phyloP scores from a whole-genome alignment of 768 basidiomycete genomes.

The Guyanaporus albipodus region DNA sequence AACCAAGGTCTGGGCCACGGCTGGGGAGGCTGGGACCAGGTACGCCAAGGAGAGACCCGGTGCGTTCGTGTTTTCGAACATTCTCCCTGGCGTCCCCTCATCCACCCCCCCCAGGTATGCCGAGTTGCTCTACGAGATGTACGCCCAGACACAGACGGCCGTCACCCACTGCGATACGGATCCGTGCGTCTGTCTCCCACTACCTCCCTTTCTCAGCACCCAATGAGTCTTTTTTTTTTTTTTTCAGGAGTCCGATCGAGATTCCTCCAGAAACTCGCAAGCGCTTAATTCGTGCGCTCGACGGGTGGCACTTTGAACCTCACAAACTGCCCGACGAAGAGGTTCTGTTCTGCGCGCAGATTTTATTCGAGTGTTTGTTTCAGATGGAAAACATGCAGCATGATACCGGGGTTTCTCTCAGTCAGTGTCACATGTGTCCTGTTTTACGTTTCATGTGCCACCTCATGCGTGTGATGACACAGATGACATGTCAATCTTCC shows the following conservation, averaged over 20 bases:
- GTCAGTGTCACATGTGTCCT: slow-evolving; percentile 39
- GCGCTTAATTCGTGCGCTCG: slow-evolving; percentile 63
- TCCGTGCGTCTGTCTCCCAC: slow-evolving; percentile 15
- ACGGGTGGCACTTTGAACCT: slow-evolving; percentile 90
- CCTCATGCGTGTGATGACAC: slow-evolving; percentile 18
- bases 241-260: slow-evolving; percentile 49
- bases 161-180: slow-evolving; percentile 49
- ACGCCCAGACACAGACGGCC: slow-evolving; percentile 68
- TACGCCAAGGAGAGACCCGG: slow-evolving; percentile 45
- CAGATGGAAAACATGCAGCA: slow-evolving; percentile 71
- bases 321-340: slow-evolving; percentile 80
- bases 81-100: slow-evolving; percentile 5
- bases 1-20: slow-evolving; percentile 62
- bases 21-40: slow-evolving; percentile 60
- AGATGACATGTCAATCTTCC: slow-evolving; percentile 75
- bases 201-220: background rate
- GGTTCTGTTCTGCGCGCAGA: slow-evolving; percentile 70
- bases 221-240: slow-evolving; percentile 21
- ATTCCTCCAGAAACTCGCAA: slow-evolving; percentile 48
- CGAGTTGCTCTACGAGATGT: slow-evolving; percentile 82
- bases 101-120: slow-evolving; percentile 53
- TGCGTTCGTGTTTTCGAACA: slow-evolving; percentile 33
- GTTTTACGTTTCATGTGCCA: slow-evolving; percentile 19
- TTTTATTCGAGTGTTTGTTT: slow-evolving; percentile 85
- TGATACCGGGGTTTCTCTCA: slow-evolving; percentile 52